Base-by-base conservation (phyloP, 805 yeast genomes). In the Lipomyces yamanashiensis region DNA sequence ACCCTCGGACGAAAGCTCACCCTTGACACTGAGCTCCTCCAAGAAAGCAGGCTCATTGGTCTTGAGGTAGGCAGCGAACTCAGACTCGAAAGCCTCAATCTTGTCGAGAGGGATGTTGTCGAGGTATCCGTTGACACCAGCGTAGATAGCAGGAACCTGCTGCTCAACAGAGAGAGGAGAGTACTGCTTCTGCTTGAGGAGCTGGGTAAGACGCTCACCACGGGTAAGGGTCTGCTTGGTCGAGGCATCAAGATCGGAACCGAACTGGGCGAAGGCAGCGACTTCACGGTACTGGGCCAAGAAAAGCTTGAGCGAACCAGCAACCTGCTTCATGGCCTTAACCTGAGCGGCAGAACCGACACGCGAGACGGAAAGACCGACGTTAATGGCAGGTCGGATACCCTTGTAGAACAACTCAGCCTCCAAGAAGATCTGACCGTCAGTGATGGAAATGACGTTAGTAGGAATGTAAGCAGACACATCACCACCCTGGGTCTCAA, bases 221-320 rank as follows among this genome's bases (percentile, higher is more conserved):
- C 99, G 92, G 77, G 85, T 84, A 81, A 95, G 88, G 78, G 99
- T 95, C 85, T 92, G 98, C 86, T 93, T 95, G 82, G 99, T 95
- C 67, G 98, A 92, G 75, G 99, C 98, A 83, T 95, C 99, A 81
- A 95, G 87, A 84, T 95, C 99, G 74, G 99, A 95, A 88, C 99
- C 99, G 87, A 95, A 95, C 87, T 95, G 99, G 77, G 99, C 99
- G 82, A 95, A 95, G 77, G 99, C 99, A 80, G 99, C 99, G 76
- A 95, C 99, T 88, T 95, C 99, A 91, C 99, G 92, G 90, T 95
- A 95, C 87, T 95, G 99, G 77, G 99, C 99, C 87, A 95, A 90
- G 97, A 92, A 95, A 82, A 95, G 90, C 84, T 95, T 95, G 84
- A 95, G 89, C 74, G 99, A 95, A 89, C 99, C 99, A 74, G 99